Conservation (phyloP, 2,329 filamentous ascomycete species). For the Penicillium sp. region DNA sequence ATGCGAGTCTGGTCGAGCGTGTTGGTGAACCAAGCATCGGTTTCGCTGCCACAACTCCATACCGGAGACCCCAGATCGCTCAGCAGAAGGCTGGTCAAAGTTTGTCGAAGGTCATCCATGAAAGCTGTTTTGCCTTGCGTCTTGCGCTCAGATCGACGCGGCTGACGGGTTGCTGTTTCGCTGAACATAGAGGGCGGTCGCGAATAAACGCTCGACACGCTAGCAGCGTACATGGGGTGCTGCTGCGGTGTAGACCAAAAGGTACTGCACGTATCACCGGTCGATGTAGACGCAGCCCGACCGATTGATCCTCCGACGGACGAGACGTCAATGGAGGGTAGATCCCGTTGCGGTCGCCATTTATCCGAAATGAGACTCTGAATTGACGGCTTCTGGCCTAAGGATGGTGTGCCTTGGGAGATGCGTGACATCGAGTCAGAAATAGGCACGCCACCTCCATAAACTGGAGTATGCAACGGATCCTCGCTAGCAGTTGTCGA, state of each 20-base stretch:
- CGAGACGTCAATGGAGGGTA: conserved; percentile 57
- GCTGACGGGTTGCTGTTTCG: conserved; percentile 31
- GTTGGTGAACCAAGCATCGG: conserved; percentile 72
- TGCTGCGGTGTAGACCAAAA: conserved; percentile 87
- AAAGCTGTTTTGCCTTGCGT: conserved; percentile 71
- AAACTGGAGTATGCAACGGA: conserved; percentile 25
- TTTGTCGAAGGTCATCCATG: conserved; percentile 68
- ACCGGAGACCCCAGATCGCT: conserved; percentile 85
- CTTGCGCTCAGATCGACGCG: conserved; percentile 34
- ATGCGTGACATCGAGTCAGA: conserved; percentile 29
- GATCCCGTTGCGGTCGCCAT: conserved; percentile 54
- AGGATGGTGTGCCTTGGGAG: conserved; percentile 33
- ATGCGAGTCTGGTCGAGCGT: conserved; percentile 48
- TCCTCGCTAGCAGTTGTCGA: conserved; percentile 45
- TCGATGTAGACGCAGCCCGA: conserved; percentile 62
- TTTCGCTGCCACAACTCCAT: conserved; percentile 85
- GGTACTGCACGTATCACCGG: conserved; percentile 68
- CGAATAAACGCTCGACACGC: conserved; percentile 52
- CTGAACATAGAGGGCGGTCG: conserved; percentile 41
- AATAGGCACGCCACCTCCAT: conserved; percentile 25
- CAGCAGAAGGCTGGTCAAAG: conserved; percentile 73
- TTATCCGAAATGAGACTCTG: conserved; percentile 65
- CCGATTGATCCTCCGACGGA: conserved; percentile 53
- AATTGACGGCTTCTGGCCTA: conserved; percentile 57
- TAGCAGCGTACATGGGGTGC: conserved; percentile 58